A percentile compares a stretch with the other conserved stretches of the same genome.
These are phyloP conservation scores for Amaranthus tricolor DNA, from an alignment of 179 eudicot species.

Conservation along the genomic window DNA sequence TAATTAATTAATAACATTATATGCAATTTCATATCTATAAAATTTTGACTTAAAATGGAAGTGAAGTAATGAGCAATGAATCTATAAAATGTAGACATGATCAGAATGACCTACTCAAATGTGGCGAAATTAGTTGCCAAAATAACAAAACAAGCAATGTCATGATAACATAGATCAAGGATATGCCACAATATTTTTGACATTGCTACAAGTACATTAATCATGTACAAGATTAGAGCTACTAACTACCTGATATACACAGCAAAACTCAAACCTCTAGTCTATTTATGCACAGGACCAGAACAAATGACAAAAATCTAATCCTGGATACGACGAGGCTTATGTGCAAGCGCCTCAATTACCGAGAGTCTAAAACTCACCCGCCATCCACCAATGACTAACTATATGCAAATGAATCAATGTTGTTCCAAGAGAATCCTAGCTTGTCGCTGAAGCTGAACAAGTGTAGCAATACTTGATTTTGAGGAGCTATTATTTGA, in stretches of 20 bases:
- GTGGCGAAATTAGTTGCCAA: too few relatives aligned
- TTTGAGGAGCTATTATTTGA: conserved; percentile 25
- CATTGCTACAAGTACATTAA: conserved; percentile 1
- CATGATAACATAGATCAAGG: neutral
- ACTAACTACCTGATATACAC: conserved; percentile 13
- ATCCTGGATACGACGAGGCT: conserved; percentile 15
- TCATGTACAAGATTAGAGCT: conserved; percentile 8
- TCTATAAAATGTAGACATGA: too few relatives aligned
- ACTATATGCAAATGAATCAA: conserved; percentile 16
- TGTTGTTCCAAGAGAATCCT: conserved; percentile 55
- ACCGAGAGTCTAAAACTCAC: neutral
- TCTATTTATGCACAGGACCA: conserved; percentile 16
- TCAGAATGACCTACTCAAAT: too few relatives aligned
- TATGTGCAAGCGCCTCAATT: conserved; percentile 5
- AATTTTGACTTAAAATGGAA: too few relatives aligned
- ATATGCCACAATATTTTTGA: neutral
- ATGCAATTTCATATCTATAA: too few relatives aligned
- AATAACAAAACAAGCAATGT: neutral
- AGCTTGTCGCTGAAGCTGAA: conserved; percentile 57
- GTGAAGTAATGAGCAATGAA: too few relatives aligned
- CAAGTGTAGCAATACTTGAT: conserved; percentile 25
- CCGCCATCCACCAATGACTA: neutral
- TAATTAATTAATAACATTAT: too few relatives aligned
- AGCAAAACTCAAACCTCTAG: neutral
- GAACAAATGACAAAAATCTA: conserved; percentile 23